Conservation (phyloP, 495 filamentous ascomycete species). For the Trichoderma erinaceum region DNA sequence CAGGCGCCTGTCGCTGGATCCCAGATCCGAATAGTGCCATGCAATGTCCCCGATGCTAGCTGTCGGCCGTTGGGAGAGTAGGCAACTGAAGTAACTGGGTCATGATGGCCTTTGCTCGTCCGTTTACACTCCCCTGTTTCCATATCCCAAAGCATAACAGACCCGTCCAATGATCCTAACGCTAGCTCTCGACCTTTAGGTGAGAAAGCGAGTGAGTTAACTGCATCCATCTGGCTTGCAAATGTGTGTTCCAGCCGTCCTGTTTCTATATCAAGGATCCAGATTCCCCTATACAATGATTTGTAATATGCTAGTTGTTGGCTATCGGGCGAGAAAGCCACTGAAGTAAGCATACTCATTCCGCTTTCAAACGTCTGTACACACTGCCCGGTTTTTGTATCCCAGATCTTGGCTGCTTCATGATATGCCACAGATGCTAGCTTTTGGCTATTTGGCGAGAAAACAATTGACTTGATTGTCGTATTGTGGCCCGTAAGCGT, state of each 20-base stretch:
- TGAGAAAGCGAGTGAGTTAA: background rate
- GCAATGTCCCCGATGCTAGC: constrained; percentile 17
- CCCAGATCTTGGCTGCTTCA: constrained; percentile 5
- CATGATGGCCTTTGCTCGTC: no score
- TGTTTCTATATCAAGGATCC: constrained; percentile 15
- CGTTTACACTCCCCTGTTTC: no score
- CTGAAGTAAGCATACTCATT: background rate
- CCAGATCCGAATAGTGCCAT: constrained; percentile 12
- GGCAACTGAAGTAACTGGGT: background rate
- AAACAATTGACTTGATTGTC: background rate
- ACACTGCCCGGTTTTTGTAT: background rate
- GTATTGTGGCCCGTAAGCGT: background rate
- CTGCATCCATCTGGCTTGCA: background rate
- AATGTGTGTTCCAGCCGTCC: constrained; percentile 4
- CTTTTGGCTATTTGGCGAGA: background rate
- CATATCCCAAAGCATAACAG: background rate
- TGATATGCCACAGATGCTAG: background rate
- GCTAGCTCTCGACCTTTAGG: background rate
- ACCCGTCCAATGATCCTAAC: background rate
- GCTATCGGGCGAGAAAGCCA: constrained; percentile 1
- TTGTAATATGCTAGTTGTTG: background rate
- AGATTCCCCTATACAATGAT: background rate
- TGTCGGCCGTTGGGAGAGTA: constrained; percentile 11
- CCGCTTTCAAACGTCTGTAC: background rate
- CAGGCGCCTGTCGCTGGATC: background rate